Evolutionary conservation across 192 early-diverging fungal genomes (phyloP), one percentile per base, ranked within the genome.

Genomic region (Chytriomyces confervae): DNA sequence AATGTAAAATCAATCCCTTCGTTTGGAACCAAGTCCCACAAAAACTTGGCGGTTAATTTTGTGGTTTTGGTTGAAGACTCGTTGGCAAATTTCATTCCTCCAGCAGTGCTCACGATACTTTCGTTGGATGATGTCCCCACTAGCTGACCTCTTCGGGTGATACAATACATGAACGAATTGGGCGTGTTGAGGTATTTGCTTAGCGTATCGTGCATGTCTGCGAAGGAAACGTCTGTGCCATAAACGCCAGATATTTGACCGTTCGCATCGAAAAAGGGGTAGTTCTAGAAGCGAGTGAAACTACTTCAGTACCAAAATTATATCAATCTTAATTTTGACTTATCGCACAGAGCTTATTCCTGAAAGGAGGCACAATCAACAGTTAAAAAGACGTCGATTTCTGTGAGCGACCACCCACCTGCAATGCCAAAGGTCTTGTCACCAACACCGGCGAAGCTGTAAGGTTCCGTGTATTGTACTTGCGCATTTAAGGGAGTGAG

Each of bases 71-170:
- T 7, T 4, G 23, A 29, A 3, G 62, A 13, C 11, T 20, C 62
- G 18, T 13, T 64, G n/a, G 62, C 62, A 20, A 20, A 24, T 5
- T 64, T 64, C 62, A 64, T 29, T 20, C 36, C 36, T 13, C 62
- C 62, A 20, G 62, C 62, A 10, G 62, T 5, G 0, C 36, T 36
- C 11, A 64, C 23, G 62, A 64, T 64, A 24, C 18, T 64, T 36
- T 64, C 62, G 23, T 69, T 69, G 4, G 60, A 44, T 10, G 68
- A 69, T 13, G 43, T 45, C 13, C 68, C 68, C 23, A 69, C 46
- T 18, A 69, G 68, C 11, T 46, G 20, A 24, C 68, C 68, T 69
- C 20, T 20, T 5, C 60, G 13, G 3, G 68, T 69, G 46, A 69
- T 69, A 36, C 36, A 36, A 36, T 36, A 36, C 36, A 69, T 69